These are phyloP conservation scores for Beauveria sp. DNA, from an alignment of 2,329 filamentous ascomycete genomes.

Conservation along the genomic window DNA sequence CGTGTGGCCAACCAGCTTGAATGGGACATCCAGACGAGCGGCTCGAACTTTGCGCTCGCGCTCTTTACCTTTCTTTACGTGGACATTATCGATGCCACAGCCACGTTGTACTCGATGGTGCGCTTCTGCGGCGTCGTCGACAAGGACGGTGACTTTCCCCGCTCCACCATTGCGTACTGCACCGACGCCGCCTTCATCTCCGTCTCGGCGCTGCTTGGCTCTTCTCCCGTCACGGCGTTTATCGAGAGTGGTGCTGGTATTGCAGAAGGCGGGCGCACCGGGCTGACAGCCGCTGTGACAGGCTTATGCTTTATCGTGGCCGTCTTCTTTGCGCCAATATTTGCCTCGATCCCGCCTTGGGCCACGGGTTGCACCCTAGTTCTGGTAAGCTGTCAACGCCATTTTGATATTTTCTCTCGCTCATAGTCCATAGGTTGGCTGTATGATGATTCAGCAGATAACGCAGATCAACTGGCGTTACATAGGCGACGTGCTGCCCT, in stretches of 20 bases:
- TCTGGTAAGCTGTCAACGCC: conserved; percentile 38
- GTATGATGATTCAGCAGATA: conserved; percentile 70
- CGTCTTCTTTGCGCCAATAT: conserved; percentile 69
- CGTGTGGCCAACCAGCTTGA: conserved; percentile 56
- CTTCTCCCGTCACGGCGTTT: conserved; percentile 65
- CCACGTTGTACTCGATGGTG: conserved; percentile 75
- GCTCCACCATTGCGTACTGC: conserved; percentile 72
- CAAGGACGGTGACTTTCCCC: conserved; percentile 73
- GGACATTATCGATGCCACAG: conserved; percentile 71
- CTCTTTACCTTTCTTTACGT: conserved; percentile 75
- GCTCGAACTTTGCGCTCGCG: conserved; percentile 59
- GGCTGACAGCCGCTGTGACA: conserved; percentile 61
- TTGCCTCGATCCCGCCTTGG: conserved; percentile 71
- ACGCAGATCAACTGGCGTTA: conserved; percentile 71
- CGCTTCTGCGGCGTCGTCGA: conserved; percentile 62
- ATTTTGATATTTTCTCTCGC: neutral
- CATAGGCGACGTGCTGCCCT: conserved; percentile 66
- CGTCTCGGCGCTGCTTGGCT: conserved; percentile 61
- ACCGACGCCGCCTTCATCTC: conserved; percentile 65
- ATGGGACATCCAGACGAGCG: conserved; percentile 52
- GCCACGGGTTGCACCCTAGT: conserved; percentile 68
- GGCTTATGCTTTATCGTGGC: conserved; percentile 64
- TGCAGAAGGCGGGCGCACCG: conserved; percentile 65
- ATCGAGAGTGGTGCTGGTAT: conserved; percentile 72
- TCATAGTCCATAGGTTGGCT: conserved; percentile 49